Evolutionary conservation across 352 stramenopile genomes (phyloP).

Genomic region (Thraustotheca clavata): DNA sequence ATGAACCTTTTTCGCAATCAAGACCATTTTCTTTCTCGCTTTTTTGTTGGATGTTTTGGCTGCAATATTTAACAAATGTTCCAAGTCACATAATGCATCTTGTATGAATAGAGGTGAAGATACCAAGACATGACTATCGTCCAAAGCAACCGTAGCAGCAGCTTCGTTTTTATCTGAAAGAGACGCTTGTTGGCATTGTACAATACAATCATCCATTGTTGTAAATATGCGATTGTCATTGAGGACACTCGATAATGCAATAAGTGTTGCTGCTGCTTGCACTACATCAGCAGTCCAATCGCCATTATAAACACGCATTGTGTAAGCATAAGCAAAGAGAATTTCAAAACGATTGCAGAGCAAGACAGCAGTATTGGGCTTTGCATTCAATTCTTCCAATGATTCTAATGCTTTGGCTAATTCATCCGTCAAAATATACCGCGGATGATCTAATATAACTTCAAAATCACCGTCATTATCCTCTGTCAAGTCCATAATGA

Average conservation of each 20-base stretch:
- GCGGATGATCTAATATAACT: not conserved
- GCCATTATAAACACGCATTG: constrained; percentile 67
- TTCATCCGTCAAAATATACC: not conserved
- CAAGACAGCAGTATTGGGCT: constrained; percentile 22
- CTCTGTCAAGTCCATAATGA: constrained; percentile 41
- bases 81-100: constrained; percentile 51
- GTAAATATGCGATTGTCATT: constrained; percentile 37
- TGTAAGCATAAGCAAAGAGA: constrained; percentile 57
- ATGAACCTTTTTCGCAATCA: constrained; percentile 40
- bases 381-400: not conserved
- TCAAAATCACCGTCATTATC: constrained; percentile 12
- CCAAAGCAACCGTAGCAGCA: constrained; percentile 23
- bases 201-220: constrained; percentile 36
- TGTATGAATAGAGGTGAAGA: constrained; percentile 40
- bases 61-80: constrained; percentile 26
- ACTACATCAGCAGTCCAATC: constrained; percentile 52
- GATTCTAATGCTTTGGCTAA: not conserved
- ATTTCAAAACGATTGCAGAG: constrained; percentile 57
- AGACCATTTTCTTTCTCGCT: not conserved
- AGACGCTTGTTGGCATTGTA: not conserved
- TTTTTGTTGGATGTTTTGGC: not conserved
- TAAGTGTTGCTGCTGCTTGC: constrained; percentile 37
- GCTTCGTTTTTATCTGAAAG: constrained; percentile 25
- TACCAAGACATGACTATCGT: constrained; percentile 38
- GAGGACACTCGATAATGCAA: constrained; percentile 45